Evolutionary conservation across 2,329 filamentous ascomycete genomes (phyloP).

Genomic region (Trematosphaeria pertusa): DNA sequence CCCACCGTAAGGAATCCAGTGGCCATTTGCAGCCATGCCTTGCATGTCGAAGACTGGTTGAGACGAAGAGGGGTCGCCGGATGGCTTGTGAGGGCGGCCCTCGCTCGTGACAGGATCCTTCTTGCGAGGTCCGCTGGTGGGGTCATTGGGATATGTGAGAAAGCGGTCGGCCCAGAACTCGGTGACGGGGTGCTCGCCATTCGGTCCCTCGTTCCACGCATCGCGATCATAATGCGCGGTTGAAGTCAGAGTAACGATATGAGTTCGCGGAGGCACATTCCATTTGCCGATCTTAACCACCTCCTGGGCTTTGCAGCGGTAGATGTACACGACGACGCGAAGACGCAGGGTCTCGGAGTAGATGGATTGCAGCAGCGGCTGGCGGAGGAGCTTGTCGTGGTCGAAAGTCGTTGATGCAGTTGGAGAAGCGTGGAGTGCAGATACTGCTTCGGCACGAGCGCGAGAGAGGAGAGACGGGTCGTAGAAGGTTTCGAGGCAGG

Average conservation of each 20-base stretch:
- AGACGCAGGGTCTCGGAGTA: conserved; percentile 45
- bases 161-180: conserved; percentile 47
- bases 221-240: conserved; percentile 27
- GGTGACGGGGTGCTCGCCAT: conserved; percentile 29
- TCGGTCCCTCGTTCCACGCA: conserved; percentile 38
- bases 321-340: conserved; percentile 17
- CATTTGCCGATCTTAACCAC: conserved; percentile 34
- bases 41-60: conserved; percentile 14
- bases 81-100: neutral
- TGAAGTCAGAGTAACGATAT: conserved; percentile 30
- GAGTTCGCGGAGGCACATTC: conserved; percentile 24
- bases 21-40: conserved; percentile 31
- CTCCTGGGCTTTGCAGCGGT: conserved; percentile 14
- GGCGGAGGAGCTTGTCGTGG: neutral
- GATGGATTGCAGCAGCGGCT: conserved; percentile 40
- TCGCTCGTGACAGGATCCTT: conserved; percentile 14
- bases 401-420: conserved; percentile 11
- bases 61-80: neutral
- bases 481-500: conserved; percentile 25
- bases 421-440: neutral
- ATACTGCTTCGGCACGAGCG: neutral
- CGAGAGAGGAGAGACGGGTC: conserved; percentile 16
- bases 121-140: conserved; percentile 10
- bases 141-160: neutral
- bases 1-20: conserved; percentile 46